Base-by-base conservation (phyloP, 129 eudicot species). In the Flaveria ramosissima region DNA sequence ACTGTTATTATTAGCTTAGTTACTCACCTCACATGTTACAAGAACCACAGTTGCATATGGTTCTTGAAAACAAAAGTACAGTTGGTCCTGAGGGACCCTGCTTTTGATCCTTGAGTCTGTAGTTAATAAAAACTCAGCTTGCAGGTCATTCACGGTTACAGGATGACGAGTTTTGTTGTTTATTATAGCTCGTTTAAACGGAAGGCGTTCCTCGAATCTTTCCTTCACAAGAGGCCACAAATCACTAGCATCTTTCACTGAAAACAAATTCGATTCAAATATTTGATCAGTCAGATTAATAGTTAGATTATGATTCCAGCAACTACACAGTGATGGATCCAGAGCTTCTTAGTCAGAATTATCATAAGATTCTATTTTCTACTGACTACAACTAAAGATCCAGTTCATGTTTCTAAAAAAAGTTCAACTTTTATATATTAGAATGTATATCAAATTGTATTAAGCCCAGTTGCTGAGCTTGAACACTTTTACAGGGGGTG, bases 221-320 rank as follows among this genome's bases (percentile, higher is more conserved):
- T 84, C 84, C 88, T 89, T 94, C 62, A 94, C 88, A 70, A 74
- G 81, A 51, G 96, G 93, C 97, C 98, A 94, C 83, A 94, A 80
- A 83, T 94, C 97, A 69, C 89, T 89, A 70, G 89, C 97, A 82
- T 94, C 96, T 83, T 94, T 95, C 83, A 94, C 98, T 91, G 94
- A 19, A 82, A 90, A 62, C 17, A 15, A 23, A 62, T 75, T 15
- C 21, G 30, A 20, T 53, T 36, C 57, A 7, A 45, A 36, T 11
- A 30, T 45, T 16, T 36, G 20, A 75, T 63, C 9, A 63, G 13
- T 30, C 68, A 27, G 20, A 63, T 27, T 27, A 27, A 14, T 15
- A 26, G 36, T 0, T 30, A 30, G 9, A 62, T 62, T 26, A 62
- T 62, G 46, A 70, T 11, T 19, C 45, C 6, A 30, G 2, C 17